Percentiles rank a stretch among this genome's conserved stretches.
phyloP scores from a whole-genome alignment of 257 asterid species.

The Lycium barbarum region DNA sequence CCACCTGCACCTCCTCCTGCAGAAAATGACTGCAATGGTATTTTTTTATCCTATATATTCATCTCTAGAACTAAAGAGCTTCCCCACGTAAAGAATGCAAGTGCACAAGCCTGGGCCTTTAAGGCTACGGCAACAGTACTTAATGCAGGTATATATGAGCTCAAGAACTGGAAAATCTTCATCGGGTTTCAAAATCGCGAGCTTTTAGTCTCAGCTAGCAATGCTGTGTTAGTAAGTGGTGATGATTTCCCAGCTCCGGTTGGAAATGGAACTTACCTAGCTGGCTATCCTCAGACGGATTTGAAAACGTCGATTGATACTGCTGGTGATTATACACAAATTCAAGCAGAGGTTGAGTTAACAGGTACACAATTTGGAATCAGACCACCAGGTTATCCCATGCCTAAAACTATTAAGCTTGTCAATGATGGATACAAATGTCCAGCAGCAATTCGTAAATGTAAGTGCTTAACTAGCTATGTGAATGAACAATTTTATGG shows the following conservation, averaged over 20 bases:
- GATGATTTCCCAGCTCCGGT: conserved; percentile 47
- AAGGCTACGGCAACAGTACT: conserved; percentile 46
- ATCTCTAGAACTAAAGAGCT: conserved; percentile 42
- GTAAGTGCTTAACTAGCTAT: conserved; percentile 24
- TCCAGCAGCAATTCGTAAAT: conserved; percentile 56
- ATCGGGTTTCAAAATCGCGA: conserved; percentile 51
- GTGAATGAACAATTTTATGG: not conserved
- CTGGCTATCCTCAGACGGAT: conserved; percentile 75
- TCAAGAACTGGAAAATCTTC: conserved; percentile 53
- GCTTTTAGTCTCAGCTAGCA: conserved; percentile 46
- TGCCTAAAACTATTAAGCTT: conserved; percentile 79
- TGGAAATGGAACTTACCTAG: conserved; percentile 65
- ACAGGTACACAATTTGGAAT: conserved; percentile 82
- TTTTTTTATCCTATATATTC: conserved; percentile 44
- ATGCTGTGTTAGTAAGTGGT: conserved; percentile 38
- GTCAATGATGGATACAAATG: conserved; percentile 77
- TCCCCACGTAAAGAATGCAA: conserved; percentile 49
- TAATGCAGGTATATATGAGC: conserved; percentile 48
- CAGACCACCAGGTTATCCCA: conserved; percentile 54
- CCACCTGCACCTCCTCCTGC: conserved; percentile 34
- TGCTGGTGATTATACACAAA: conserved; percentile 68
- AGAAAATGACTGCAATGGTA: conserved; percentile 49
- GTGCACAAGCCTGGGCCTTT: conserved; percentile 62
- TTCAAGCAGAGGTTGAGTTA: conserved; percentile 59
- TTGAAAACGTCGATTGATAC: conserved; percentile 88